Evolutionary conservation across 495 filamentous ascomycete species (phyloP).

Genomic region (Choiromyces venosus): DNA sequence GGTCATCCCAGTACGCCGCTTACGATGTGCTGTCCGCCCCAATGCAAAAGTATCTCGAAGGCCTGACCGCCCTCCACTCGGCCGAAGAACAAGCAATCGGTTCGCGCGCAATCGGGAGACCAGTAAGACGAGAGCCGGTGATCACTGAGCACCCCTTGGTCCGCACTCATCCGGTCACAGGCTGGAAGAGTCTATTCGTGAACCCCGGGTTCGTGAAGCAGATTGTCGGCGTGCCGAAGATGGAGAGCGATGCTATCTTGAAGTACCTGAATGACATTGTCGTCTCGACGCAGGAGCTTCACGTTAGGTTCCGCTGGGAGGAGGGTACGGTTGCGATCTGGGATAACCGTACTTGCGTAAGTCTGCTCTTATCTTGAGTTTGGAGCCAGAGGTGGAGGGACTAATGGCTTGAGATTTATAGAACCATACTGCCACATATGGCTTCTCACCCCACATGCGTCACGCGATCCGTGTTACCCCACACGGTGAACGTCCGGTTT

Average conservation of each 20-base stretch:
- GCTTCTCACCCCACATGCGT: slow-evolving; percentile 58
- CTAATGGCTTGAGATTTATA: slow-evolving; percentile 33
- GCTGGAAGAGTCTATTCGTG: slow-evolving; percentile 72
- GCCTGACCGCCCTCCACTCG: slow-evolving; percentile 65
- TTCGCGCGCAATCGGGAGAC: slow-evolving; percentile 55
- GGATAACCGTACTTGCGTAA: slow-evolving; percentile 64
- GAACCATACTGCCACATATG: slow-evolving; percentile 59
- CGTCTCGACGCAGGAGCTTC: slow-evolving; percentile 59
- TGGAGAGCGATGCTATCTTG: slow-evolving; percentile 63
- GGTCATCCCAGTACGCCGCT: slow-evolving; percentile 67
- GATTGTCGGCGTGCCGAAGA: slow-evolving; percentile 66
- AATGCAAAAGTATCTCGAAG: slow-evolving; percentile 67
- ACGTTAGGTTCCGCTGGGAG: slow-evolving; percentile 66
- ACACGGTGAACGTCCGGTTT: slow-evolving; percentile 55
- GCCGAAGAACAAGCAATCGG: slow-evolving; percentile 66
- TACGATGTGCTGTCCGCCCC: slow-evolving; percentile 63
- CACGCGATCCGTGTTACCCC: slow-evolving; percentile 59
- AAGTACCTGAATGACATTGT: slow-evolving; percentile 58
- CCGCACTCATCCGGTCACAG: slow-evolving; percentile 66
- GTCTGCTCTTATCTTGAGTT: slow-evolving; percentile 22
- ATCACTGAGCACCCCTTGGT: slow-evolving; percentile 61
- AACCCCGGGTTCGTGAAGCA: slow-evolving; percentile 76
- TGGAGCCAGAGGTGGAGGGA: neutral
- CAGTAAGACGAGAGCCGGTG: slow-evolving; percentile 55
- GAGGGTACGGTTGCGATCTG: slow-evolving; percentile 67